Evolutionary conservation across 805 yeast genomes (phyloP).

Genomic region (Maudiozyma turicensis): DNA sequence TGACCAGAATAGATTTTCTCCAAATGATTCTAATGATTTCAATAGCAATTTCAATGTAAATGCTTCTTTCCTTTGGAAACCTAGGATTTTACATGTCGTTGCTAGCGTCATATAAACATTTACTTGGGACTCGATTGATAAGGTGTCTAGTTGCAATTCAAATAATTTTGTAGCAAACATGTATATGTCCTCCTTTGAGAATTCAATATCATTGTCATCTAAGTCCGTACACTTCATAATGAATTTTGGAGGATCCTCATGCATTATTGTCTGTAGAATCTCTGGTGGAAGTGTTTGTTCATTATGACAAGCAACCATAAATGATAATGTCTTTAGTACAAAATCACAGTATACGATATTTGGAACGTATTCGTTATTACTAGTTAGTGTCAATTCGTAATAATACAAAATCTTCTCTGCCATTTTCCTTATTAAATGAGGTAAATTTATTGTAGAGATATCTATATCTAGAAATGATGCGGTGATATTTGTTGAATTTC

Average conservation of each 20-base stretch:
- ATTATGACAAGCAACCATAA: slow-evolving; percentile 44
- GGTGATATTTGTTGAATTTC: slow-evolving; percentile 31
- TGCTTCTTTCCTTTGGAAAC: slow-evolving; percentile 56
- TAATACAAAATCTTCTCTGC: slow-evolving; percentile 33
- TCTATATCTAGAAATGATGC: slow-evolving; percentile 10
- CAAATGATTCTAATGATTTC: slow-evolving; percentile 38
- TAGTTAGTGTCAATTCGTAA: slow-evolving; percentile 44
- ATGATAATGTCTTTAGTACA: slow-evolving; percentile 50
- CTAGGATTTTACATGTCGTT: slow-evolving; percentile 49
- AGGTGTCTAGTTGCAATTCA: slow-evolving; percentile 34
- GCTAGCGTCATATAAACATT: slow-evolving; percentile 59
- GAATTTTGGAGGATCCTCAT: slow-evolving; percentile 6
- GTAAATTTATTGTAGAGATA: slow-evolving; percentile 19
- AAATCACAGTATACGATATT: slow-evolving; percentile 70
- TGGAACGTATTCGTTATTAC: slow-evolving; percentile 70
- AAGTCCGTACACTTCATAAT: slow-evolving; percentile 8
- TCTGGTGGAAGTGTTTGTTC: slow-evolving; percentile 39
- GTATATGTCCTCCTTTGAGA: slow-evolving; percentile 35
- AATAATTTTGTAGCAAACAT: slow-evolving; percentile 39
- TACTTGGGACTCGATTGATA: slow-evolving; percentile 46
- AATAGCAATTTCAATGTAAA: slow-evolving; percentile 61
- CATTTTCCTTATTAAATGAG: slow-evolving; percentile 32
- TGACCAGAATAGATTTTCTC: slow-evolving; percentile 17
- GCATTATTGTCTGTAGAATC: slow-evolving; percentile 38
- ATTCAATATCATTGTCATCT: background rate